Evolutionary conservation across 495 filamentous ascomycete genomes (phyloP).

Genomic region (Penicillium mononematosum): DNA sequence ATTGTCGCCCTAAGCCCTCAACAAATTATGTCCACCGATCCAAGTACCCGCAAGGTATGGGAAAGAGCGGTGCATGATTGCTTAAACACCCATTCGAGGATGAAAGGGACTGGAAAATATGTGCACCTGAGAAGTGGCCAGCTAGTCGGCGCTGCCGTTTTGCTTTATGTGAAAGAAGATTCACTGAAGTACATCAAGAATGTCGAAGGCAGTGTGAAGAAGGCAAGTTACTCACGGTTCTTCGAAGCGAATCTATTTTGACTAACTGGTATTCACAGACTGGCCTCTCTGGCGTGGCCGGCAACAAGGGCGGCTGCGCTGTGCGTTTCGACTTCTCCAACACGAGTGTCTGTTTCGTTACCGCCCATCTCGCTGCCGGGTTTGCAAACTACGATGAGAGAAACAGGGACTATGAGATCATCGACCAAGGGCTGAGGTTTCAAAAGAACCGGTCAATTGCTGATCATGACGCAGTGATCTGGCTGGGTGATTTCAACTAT

Average conservation of each 20-base stretch:
- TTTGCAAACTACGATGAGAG: conserved; percentile 97
- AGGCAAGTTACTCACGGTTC: conserved; percentile 43
- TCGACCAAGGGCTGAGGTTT: conserved; percentile 82
- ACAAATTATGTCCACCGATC: conserved; percentile 99
- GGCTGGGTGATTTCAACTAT: conserved; percentile 99
- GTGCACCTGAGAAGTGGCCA: conserved; percentile 88
- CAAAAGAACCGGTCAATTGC: conserved; percentile 86
- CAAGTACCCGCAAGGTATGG: conserved; percentile 79
- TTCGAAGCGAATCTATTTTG: conserved; percentile 1
- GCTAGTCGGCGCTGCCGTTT: conserved; percentile 87
- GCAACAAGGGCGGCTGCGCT: conserved; percentile 97
- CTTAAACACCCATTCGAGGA: conserved; percentile 66
- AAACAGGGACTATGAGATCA: conserved; percentile 89
- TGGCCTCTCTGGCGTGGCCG: conserved; percentile 93
- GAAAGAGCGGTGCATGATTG: conserved; percentile 75
- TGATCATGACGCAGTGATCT: conserved; percentile 92
- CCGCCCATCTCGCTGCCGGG: conserved; percentile 92
- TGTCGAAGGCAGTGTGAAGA: conserved; percentile 93
- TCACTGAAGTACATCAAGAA: conserved; percentile 82
- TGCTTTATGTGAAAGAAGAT: conserved; percentile 82
- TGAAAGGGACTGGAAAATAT: conserved; percentile 69
- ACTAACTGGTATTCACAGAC: conserved; percentile 53
- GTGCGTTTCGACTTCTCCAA: conserved; percentile 95
- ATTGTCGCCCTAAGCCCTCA: conserved; percentile 95
- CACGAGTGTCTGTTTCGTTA: conserved; percentile 92